Evolutionary conservation across 768 basidiomycete species (phyloP).

Genomic region (Suillus discolor): DNA sequence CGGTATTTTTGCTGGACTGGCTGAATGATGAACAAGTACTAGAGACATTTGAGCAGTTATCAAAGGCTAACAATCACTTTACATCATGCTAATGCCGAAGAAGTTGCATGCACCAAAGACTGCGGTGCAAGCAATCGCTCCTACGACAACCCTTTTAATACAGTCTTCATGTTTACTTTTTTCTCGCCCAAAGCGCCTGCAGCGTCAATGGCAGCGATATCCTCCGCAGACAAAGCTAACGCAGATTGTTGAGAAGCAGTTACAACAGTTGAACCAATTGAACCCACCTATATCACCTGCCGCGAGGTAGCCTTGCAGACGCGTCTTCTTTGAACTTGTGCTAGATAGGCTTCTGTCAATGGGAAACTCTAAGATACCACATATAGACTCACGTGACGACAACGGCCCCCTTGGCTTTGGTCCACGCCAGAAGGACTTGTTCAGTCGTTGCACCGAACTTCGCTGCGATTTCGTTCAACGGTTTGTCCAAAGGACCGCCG

Average conservation of each 20-base stretch:
- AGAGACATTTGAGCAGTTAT: not conserved
- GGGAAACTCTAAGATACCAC: not conserved
- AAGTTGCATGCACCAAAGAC: constrained; percentile 8
- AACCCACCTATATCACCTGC: constrained; percentile 65
- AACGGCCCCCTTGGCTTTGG: constrained; percentile 64
- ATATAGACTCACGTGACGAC: constrained; percentile 53
- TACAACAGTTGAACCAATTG: not conserved
- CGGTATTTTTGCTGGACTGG: not conserved
- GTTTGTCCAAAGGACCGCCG: constrained; percentile 66
- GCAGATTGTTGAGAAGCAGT: not conserved
- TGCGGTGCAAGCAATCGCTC: constrained; percentile 1
- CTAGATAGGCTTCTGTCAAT: constrained; percentile 31
- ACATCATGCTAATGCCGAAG: not conserved
- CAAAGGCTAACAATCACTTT: not conserved
- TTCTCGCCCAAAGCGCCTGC: constrained; percentile 43
- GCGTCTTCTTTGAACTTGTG: constrained; percentile 63
- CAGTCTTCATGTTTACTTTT: not conserved
- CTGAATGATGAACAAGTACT: not conserved
- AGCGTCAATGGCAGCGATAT: constrained; percentile 53
- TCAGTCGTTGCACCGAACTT: not conserved
- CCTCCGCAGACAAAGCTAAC: constrained; percentile 41
- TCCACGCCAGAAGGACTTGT: not conserved
- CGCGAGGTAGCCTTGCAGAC: constrained; percentile 67
- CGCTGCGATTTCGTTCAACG: constrained; percentile 52
- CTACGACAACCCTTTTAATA: constrained; percentile 5